Evolutionary conservation across 2,329 filamentous ascomycete genomes (phyloP), one percentile per base, ranked within the genome.

Genomic region (Microsporum canis): DNA sequence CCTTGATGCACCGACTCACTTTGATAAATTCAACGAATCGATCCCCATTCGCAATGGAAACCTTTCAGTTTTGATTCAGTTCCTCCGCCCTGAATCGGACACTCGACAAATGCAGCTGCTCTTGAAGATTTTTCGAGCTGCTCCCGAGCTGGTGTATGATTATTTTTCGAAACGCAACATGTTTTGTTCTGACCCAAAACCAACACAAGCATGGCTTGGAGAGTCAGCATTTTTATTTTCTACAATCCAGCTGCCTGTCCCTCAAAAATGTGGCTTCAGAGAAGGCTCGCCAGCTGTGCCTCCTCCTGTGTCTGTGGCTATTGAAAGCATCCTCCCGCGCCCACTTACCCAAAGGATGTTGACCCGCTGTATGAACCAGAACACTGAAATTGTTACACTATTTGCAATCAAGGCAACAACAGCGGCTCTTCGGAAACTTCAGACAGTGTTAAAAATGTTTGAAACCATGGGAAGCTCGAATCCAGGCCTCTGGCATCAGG

Each of bases 191-290:
- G 91, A 97, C 47, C 91, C 94, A 0, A 97, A 96, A 70, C 80
- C 95, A 3, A 94, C 91, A 2, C 86, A 91, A 51, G 94, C 91
- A 0, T 99, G 94, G 94, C 88, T 97, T 66, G 91, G 92, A 47
- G 96, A 95, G 71, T 90, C 91, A 0, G 85, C 91, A 0, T 89
- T 97, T 64, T 76, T 99, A 3, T 95, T 95, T 73, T 88, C 88
- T 63, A 84, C 86, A 0, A 84, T 96, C 53, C 82, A 87, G 61
- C 77, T 95, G 39, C 84, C 86, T 0, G 78, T 96, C 1, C 91
- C 91, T 1, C 71, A 77, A 31, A 82, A 82, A 63, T 89, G 92
- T 69, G 90, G 90, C 10, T 83, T 85, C 66, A 79, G 79, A 45
- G 79, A 82, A 10, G 79, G 78, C 47, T 87, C 84, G 64, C 83